Conservation (phyloP, 176 grass and related monocot genomes). For the Oryza punctata region DNA sequence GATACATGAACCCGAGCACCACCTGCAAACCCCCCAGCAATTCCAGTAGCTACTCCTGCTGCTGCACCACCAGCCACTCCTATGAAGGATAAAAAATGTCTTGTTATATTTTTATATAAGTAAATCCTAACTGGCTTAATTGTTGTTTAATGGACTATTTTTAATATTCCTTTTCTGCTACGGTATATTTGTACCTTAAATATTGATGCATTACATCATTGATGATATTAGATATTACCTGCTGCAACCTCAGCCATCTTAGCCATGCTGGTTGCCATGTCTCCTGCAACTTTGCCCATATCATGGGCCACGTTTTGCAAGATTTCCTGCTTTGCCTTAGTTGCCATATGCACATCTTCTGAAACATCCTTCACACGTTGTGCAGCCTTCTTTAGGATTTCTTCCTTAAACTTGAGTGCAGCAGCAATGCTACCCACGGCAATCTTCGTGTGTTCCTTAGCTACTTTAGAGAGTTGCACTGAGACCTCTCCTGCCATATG, state of each 20-base stretch:
- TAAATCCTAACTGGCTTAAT: background rate
- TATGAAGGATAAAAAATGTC: background rate
- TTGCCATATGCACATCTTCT: background rate
- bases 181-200: background rate
- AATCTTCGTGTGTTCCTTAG: background rate
- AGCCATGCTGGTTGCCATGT: slow-evolving; percentile 32
- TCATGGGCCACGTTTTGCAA: slow-evolving; percentile 22
- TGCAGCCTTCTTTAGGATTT: background rate
- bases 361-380: slow-evolving; percentile 14
- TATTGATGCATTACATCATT: background rate
- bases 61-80: slow-evolving; percentile 31
- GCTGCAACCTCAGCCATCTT: slow-evolving; percentile 32
- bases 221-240: slow-evolving; percentile 10
- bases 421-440: background rate
- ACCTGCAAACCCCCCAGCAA: background rate
- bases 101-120: background rate
- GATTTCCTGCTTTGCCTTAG: slow-evolving; percentile 11
- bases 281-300: background rate
- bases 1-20: slow-evolving; percentile 14
- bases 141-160: background rate
- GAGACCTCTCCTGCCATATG: slow-evolving; percentile 33
- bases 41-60: slow-evolving; percentile 17
- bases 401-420: slow-evolving; percentile 31
- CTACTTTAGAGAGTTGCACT: background rate
- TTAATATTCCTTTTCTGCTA: background rate